Percentiles rank a stretch among this genome's conserved stretches.
Conservation (phyloP, 768 basidiomycete genomes). For the Boletus speciosus region DNA sequence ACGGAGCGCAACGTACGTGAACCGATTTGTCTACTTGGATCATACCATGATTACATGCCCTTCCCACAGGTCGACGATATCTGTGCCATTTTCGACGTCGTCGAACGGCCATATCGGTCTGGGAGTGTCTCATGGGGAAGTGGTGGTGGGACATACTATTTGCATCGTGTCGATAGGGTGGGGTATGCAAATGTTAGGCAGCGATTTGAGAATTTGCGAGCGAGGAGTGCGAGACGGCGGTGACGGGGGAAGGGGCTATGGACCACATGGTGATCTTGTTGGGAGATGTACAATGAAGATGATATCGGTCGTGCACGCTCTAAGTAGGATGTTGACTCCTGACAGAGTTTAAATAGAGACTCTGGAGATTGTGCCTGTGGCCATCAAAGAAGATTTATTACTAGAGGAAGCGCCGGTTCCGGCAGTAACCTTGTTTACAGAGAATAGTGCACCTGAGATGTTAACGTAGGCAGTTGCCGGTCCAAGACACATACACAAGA, state of each 20-base stretch:
- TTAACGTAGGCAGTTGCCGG: no score
- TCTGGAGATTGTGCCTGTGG: no score
- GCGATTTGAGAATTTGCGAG: slow-evolving; percentile 50
- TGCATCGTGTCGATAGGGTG: slow-evolving; percentile 73
- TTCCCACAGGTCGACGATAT: slow-evolving; percentile 65
- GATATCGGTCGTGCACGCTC: no score
- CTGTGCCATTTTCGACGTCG: slow-evolving; percentile 76
- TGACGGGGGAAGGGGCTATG: not conserved
- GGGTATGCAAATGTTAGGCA: slow-evolving; percentile 61
- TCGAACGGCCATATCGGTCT: slow-evolving; percentile 60
- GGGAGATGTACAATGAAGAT: not conserved
- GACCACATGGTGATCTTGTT: not conserved
- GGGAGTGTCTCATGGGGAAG: slow-evolving; percentile 83
- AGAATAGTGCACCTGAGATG: no score
- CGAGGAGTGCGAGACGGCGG: slow-evolving; percentile 28
- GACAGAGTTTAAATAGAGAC: no score
- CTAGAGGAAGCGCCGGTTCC: no score
- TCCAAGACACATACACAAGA: no score
- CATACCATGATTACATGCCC: not conserved
- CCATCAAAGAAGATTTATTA: no score
- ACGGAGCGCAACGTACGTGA: slow-evolving; percentile 76
- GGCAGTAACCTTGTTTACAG: no score
- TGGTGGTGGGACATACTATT: slow-evolving; percentile 64
- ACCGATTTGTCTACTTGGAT: not conserved
- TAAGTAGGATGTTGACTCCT: no score